Percentiles rank a stretch among this genome's conserved stretches.
Conservation (phyloP, 2,329 filamentous ascomycete genomes). For the Exserohilum rostratum region DNA sequence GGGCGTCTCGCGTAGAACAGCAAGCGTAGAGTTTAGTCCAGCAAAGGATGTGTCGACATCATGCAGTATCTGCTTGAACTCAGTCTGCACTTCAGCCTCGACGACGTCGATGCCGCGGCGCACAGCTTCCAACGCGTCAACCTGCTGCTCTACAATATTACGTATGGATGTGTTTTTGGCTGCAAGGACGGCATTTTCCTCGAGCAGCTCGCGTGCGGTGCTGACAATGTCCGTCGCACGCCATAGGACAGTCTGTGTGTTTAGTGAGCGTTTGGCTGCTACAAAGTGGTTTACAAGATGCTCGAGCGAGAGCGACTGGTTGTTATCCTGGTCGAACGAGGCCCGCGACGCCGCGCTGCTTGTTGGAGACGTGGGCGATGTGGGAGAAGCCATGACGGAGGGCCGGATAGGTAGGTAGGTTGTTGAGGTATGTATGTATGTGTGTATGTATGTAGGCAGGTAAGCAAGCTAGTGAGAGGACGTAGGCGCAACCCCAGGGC, state of each 20-base stretch:
- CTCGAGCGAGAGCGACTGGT: slow-evolving; percentile 64
- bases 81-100: slow-evolving; percentile 50
- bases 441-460: no score
- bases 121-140: slow-evolving; percentile 52
- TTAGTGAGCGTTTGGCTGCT: slow-evolving; percentile 84
- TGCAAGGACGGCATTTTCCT: slow-evolving; percentile 76
- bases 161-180: slow-evolving; percentile 54
- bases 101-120: slow-evolving; percentile 52
- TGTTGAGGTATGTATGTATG: no score
- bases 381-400: slow-evolving; percentile 43
- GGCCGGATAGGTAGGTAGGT: not conserved
- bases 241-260: slow-evolving; percentile 80
- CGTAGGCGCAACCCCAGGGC: not conserved
- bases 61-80: slow-evolving; percentile 63
- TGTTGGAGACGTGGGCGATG: slow-evolving; percentile 50
- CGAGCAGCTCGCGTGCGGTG: slow-evolving; percentile 73
- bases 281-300: slow-evolving; percentile 83
- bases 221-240: slow-evolving; percentile 87
- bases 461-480: not conserved
- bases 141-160: slow-evolving; percentile 52
- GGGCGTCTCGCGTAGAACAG: slow-evolving; percentile 65
- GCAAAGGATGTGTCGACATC: slow-evolving; percentile 70
- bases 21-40: slow-evolving; percentile 70
- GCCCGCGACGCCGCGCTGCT: slow-evolving; percentile 42
- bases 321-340: slow-evolving; percentile 31